Evolutionary conservation across 73 alveolate genomes (phyloP).

Genomic region (Blepharisma stoltei): DNA sequence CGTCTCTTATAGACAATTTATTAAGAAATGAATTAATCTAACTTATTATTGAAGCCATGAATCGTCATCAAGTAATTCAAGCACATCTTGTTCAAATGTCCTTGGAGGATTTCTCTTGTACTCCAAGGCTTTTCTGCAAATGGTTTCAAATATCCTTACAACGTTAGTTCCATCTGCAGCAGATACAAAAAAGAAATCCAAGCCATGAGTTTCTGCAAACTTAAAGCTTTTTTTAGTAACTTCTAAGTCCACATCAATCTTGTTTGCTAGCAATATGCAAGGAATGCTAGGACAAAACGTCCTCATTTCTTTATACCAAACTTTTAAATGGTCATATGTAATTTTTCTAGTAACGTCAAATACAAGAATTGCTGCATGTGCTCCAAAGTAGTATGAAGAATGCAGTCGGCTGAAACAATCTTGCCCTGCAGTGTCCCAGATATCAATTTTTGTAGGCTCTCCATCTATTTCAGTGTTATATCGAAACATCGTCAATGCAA

Average conservation of each 20-base stretch:
- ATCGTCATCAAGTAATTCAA: conserved; percentile 65
- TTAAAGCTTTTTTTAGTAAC: conserved; percentile 70
- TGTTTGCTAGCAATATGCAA: conserved; percentile 75
- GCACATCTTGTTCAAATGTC: conserved; percentile 48
- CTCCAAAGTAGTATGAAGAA: conserved; percentile 78
- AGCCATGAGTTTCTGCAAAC: conserved; percentile 68
- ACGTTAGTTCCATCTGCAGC: conserved; percentile 91
- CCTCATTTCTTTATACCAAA: conserved; percentile 84
- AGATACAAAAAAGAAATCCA: conserved; percentile 76
- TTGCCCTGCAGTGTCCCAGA: conserved; percentile 90
- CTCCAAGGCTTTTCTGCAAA: conserved; percentile 41
- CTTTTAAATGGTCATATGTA: conserved; percentile 67
- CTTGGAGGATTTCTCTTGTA: conserved; percentile 70
- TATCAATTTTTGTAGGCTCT: conserved; percentile 41
- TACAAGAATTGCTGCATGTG: conserved; percentile 79
- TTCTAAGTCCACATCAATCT: conserved; percentile 74
- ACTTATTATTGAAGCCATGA: background rate
- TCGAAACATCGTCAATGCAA: conserved; percentile 52
- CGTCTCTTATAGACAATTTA: no score
- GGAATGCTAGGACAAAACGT: conserved; percentile 79
- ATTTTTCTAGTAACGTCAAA: conserved; percentile 77
- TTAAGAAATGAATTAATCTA: no score
- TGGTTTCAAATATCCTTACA: conserved; percentile 71
- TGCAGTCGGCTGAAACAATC: conserved; percentile 78
- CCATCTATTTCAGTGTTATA: conserved; percentile 58